A percentile compares a stretch with the other conserved stretches of the same genome.
phyloP scores from a whole-genome alignment of 2,329 filamentous ascomycete genomes.

The Microascus cirrosus region DNA sequence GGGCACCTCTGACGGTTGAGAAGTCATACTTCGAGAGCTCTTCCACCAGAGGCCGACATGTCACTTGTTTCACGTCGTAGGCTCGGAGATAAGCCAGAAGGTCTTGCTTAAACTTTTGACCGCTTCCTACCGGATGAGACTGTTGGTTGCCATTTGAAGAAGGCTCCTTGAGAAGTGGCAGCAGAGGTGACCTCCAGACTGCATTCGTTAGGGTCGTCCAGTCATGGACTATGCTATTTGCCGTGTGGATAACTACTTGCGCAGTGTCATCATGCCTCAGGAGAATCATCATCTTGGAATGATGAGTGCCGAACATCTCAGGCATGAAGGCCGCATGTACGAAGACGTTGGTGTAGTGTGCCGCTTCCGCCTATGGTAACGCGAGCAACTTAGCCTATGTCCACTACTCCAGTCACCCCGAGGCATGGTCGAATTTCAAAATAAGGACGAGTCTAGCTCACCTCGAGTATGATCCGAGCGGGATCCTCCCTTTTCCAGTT shows the following conservation, averaged over 20 bases:
- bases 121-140: conserved; percentile 38
- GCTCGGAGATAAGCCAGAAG: conserved; percentile 59
- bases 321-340: conserved; percentile 69
- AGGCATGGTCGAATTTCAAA: conserved; percentile 6
- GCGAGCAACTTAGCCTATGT: background rate
- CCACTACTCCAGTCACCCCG: background rate
- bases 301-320: conserved; percentile 78
- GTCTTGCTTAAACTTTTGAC: conserved; percentile 63
- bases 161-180: conserved; percentile 36
- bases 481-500: conserved; percentile 58
- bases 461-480: conserved; percentile 28
- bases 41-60: conserved; percentile 42
- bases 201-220: conserved; percentile 85
- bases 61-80: conserved; percentile 50
- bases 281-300: conserved; percentile 78
- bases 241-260: conserved; percentile 76
- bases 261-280: conserved; percentile 65
- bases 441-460: background rate
- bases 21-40: conserved; percentile 59
- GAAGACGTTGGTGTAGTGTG: conserved; percentile 53
- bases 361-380: conserved; percentile 42
- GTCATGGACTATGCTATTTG: conserved; percentile 81
- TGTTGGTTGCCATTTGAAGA: background rate
- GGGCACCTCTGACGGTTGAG: conserved; percentile 50
- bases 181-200: conserved; percentile 64